These are phyloP conservation scores for Sutorius eximius DNA, from an alignment of 1,284 basidiomycete genomes.

Conservation along the genomic window DNA sequence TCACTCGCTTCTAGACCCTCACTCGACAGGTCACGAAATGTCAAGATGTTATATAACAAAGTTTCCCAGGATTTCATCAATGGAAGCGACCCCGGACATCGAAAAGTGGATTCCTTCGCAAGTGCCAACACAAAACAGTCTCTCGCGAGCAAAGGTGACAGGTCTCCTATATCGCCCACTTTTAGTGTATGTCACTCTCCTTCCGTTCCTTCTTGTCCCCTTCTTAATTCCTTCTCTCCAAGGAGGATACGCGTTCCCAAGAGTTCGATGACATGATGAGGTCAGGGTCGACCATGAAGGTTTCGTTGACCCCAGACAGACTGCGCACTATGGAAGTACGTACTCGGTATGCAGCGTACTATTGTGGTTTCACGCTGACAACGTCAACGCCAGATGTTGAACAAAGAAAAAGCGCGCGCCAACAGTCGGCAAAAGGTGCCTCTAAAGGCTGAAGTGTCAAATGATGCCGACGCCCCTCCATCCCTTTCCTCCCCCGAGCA, in stretches of 20 bases:
- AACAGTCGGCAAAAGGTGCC: constrained; percentile 36
- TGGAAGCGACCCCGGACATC: constrained; percentile 44
- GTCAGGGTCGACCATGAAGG: constrained; percentile 87
- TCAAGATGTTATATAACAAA: constrained; percentile 56
- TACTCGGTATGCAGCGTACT: constrained; percentile 31
- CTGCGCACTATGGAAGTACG: constrained; percentile 86
- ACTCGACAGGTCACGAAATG: constrained; percentile 55
- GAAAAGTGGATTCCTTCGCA: constrained; percentile 52
- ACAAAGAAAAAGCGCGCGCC: constrained; percentile 60
- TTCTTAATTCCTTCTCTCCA: constrained; percentile 5
- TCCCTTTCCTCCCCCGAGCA: constrained; percentile 23
- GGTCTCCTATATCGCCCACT: constrained; percentile 36
- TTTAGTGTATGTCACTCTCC: constrained; percentile 32
- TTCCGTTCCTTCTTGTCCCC: background rate
- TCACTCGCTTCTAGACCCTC: constrained; percentile 48
- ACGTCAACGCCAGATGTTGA: constrained; percentile 50
- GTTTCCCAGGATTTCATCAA: constrained; percentile 44
- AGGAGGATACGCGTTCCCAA: constrained; percentile 59
- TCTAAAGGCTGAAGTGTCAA: constrained; percentile 27
- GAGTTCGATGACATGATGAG: constrained; percentile 92
- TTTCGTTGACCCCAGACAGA: constrained; percentile 91
- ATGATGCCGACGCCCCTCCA: constrained; percentile 15
- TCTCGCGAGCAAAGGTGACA: constrained; percentile 34
- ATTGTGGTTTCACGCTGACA: constrained; percentile 22
- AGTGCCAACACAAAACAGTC: constrained; percentile 48